Evolutionary conservation across 2,329 filamentous ascomycete genomes (phyloP), one percentile per base, ranked within the genome.

Genomic region (Cordyceps cateniannulata): DNA sequence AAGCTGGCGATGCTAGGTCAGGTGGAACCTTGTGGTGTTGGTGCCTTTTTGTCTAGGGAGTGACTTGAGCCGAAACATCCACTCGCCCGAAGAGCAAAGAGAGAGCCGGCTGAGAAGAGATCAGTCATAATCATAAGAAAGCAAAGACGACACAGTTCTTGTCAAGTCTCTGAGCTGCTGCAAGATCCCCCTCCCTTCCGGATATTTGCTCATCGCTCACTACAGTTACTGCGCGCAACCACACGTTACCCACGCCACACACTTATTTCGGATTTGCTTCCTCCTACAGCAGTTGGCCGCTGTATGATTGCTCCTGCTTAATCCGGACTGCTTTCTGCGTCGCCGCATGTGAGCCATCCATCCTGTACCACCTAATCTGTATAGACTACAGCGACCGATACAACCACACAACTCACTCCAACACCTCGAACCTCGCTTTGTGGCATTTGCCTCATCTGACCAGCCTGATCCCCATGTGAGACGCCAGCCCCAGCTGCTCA

Each of bases 61-160:
- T 35, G 56, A 48, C 45, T 61, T 40, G 29, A 25, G 52, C 59
- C 47, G 48, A 62, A 40, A 62, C 60, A 62, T 62, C 60, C 60
- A 59, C 60, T 62, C 55, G 60, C 25, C 60, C 60, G 60, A 62
- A 56, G 47, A 51, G 56, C 40, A 27, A 22, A 49, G 40, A 5
- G 27, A 44, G 38, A 20, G 16, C 45, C 18, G 47, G 42, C 38
- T 5, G 18, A 18, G 24, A 32, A 38, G 44, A 40, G 22, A 40
- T 22, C 6, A 29, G 22, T 48, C 29, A 40, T 45, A 18, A 4
- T 59, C 18, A 29, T 42, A 58, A 59, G 29, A 59, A 50, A 50
- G 29, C 45, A 24, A 24, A 48, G 29, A 24, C 27, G 18, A 35
- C 10, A 12, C 32, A 35, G 22, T n/a, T 4, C 29, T 40, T 27